Evolutionary conservation across 2,329 filamentous ascomycete genomes (phyloP).

Genomic region (Sporothrix schenckii): DNA sequence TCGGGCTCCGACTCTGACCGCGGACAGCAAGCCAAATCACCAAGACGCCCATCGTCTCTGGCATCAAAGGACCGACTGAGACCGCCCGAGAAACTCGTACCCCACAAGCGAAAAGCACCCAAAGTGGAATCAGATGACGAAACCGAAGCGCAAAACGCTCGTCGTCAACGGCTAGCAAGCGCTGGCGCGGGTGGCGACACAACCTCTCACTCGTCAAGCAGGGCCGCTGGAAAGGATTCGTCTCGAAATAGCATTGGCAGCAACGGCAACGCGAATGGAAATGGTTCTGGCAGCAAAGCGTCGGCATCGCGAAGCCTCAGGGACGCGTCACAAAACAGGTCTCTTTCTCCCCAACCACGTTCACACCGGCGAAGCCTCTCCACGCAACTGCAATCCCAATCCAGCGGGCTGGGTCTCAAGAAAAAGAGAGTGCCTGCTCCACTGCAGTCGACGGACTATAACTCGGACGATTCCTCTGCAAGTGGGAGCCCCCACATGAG

Average conservation of each 20-base stretch:
- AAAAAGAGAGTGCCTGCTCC: slow-evolving; percentile 65
- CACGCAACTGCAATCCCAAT: slow-evolving; percentile 61
- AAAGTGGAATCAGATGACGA: slow-evolving; percentile 63
- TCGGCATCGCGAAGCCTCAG: slow-evolving; percentile 42
- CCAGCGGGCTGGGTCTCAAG: slow-evolving; percentile 61
- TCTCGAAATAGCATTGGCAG: slow-evolving; percentile 35
- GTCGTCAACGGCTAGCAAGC: slow-evolving; percentile 57
- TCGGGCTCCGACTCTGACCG: slow-evolving; percentile 62
- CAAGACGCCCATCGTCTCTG: slow-evolving; percentile 45
- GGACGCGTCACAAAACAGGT: slow-evolving; percentile 50
- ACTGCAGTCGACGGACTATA: slow-evolving; percentile 64
- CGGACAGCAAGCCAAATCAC: slow-evolving; percentile 47
- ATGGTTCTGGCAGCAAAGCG: slow-evolving; percentile 38
- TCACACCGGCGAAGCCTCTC: slow-evolving; percentile 66
- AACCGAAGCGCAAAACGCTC: slow-evolving; percentile 56
- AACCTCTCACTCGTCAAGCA: slow-evolving; percentile 14
- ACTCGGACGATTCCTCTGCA: slow-evolving; percentile 67
- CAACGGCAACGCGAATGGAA: slow-evolving; percentile 34
- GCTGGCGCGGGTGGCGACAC: slow-evolving; percentile 44
- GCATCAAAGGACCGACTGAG: slow-evolving; percentile 51
- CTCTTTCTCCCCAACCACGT: slow-evolving; percentile 62
- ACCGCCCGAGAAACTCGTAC: slow-evolving; percentile 51
- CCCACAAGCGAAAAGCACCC: slow-evolving; percentile 58
- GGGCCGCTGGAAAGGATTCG: slow-evolving; percentile 23
- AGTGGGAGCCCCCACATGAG: slow-evolving; percentile 63